Percentiles rank a stretch among this genome's conserved stretches.
Evolutionary conservation across 108 stramenopile species (phyloP).

Genomic region (Stephanodiscus minutulus): DNA sequence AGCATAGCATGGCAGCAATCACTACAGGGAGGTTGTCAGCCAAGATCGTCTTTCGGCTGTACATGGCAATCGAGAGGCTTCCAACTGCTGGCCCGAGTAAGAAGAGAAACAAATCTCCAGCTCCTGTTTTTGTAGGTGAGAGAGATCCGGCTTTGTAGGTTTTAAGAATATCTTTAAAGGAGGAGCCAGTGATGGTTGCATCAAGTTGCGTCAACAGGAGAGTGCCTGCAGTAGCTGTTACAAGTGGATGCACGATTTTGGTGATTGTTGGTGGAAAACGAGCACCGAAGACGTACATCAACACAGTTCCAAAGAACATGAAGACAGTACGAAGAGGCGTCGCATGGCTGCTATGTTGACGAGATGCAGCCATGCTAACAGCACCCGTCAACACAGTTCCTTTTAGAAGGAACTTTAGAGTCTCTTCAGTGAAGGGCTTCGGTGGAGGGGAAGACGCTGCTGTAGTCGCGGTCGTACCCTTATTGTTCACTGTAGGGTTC

Average conservation of each 20-base stretch:
- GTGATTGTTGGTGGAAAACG: conserved; percentile 44
- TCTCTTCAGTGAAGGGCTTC: conserved; percentile 50
- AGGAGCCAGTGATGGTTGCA: conserved; percentile 46
- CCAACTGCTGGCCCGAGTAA: conserved; percentile 60
- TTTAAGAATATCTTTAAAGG: conserved; percentile 42
- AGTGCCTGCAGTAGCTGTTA: conserved; percentile 47
- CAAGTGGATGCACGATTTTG: conserved; percentile 57
- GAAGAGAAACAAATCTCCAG: conserved; percentile 67
- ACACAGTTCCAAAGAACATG: conserved; percentile 45
- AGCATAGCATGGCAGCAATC: conserved; percentile 37
- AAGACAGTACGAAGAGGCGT: conserved; percentile 50
- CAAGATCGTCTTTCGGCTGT: conserved; percentile 54
- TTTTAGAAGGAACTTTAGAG: conserved; percentile 36
- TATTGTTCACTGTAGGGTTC: neutral
- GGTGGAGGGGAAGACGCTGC: conserved; percentile 28
- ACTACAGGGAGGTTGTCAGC: conserved; percentile 48
- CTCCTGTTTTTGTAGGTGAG: conserved; percentile 39
- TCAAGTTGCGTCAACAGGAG: conserved; percentile 38
- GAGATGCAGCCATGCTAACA: conserved; percentile 45
- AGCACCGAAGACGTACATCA: conserved; percentile 53
- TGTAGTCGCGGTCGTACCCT: conserved; percentile 12
- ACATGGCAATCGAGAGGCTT: conserved; percentile 55
- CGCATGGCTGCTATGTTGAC: conserved; percentile 21
- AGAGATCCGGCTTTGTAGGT: conserved; percentile 49
- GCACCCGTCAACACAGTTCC: conserved; percentile 44